Evolutionary conservation across 164 flowering plant genomes (phyloP).

Genomic region (Pachysandra terminalis): DNA sequence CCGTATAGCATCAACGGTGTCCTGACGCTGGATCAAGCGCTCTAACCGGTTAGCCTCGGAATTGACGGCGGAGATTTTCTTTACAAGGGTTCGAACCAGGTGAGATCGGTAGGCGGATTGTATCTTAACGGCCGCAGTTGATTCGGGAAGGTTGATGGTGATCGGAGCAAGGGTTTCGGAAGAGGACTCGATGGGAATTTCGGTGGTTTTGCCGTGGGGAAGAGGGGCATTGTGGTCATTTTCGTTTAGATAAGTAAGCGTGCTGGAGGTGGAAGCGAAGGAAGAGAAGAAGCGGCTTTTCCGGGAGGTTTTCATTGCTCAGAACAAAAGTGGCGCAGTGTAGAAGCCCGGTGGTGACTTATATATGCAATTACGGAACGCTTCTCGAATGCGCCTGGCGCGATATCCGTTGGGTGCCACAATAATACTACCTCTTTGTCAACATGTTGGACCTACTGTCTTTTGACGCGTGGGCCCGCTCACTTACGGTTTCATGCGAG

Average conservation of each 20-base stretch:
- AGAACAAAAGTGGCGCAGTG: not conserved
- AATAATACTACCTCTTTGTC: too few species aligned
- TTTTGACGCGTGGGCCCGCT: too few species aligned
- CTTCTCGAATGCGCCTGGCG: too few species aligned
- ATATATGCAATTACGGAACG: too few species aligned
- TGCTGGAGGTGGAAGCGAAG: slow-evolving; percentile 12
- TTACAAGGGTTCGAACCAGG: slow-evolving; percentile 41
- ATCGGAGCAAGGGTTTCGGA: slow-evolving; percentile 13
- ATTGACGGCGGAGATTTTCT: slow-evolving; percentile 48
- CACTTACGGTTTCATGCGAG: too few species aligned
- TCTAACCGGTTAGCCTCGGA: slow-evolving; percentile 45
- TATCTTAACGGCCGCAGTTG: slow-evolving; percentile 56
- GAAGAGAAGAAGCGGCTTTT: slow-evolving; percentile 18
- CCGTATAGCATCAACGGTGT: slow-evolving; percentile 80
- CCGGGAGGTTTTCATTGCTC: slow-evolving; percentile 24
- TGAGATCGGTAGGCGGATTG: slow-evolving; percentile 71
- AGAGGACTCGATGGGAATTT: slow-evolving; percentile 25
- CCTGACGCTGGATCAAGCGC: slow-evolving; percentile 64
- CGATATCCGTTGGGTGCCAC: too few species aligned
- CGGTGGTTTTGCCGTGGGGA: slow-evolving; percentile 10
- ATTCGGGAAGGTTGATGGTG: slow-evolving; percentile 16
- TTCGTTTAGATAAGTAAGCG: slow-evolving; percentile 24
- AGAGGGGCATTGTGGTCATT: slow-evolving; percentile 36
- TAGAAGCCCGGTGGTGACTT: not conserved
- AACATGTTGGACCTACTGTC: too few species aligned